A percentile compares a stretch with the other conserved stretches of the same genome.
Evolutionary conservation across 2,329 filamentous ascomycete species (phyloP).

Genomic region (Colletotrichum liriopes): DNA sequence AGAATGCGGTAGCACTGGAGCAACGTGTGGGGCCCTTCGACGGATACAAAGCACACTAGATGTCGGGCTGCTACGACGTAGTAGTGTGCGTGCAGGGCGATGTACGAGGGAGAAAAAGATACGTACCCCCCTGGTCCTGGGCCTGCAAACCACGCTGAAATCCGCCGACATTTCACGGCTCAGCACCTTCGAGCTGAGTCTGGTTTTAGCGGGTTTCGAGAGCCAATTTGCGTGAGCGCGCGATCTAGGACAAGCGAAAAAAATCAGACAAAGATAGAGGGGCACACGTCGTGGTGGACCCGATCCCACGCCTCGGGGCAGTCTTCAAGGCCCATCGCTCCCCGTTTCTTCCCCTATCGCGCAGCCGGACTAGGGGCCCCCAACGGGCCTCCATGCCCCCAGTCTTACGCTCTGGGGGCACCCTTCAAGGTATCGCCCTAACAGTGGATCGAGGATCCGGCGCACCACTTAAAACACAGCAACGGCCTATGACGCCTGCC

Average conservation of each 20-base stretch:
- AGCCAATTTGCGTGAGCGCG: constrained; percentile 24
- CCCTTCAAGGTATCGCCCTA: constrained; percentile 27
- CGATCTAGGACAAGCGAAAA: constrained; percentile 13
- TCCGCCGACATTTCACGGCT: neutral
- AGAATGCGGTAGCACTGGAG: constrained; percentile 35
- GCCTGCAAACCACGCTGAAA: neutral
- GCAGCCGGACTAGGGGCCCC: constrained; percentile 16
- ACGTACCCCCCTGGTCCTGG: constrained; percentile 3
- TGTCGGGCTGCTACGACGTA: neutral
- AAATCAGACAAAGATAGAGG: constrained; percentile 24
- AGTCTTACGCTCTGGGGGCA: constrained; percentile 21
- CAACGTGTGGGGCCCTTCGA: constrained; percentile 27
- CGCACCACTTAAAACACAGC: constrained; percentile 35
- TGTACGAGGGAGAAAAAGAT: neutral
- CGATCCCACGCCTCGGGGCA: neutral
- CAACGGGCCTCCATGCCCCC: constrained; percentile 12
- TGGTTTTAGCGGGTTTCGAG: constrained; percentile 26
- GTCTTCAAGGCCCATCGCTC: constrained; percentile 5
- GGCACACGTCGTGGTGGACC: constrained; percentile 21
- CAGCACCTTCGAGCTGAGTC: neutral
- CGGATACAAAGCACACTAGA: neutral
- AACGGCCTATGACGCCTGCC: constrained; percentile 38
- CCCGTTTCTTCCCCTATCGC: neutral
- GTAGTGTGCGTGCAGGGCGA: neutral
- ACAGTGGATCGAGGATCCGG: constrained; percentile 25